Evolutionary conservation across 345 rosid genomes (phyloP), one percentile per base, ranked within the genome.

Genomic region (Lepidium didymum): DNA sequence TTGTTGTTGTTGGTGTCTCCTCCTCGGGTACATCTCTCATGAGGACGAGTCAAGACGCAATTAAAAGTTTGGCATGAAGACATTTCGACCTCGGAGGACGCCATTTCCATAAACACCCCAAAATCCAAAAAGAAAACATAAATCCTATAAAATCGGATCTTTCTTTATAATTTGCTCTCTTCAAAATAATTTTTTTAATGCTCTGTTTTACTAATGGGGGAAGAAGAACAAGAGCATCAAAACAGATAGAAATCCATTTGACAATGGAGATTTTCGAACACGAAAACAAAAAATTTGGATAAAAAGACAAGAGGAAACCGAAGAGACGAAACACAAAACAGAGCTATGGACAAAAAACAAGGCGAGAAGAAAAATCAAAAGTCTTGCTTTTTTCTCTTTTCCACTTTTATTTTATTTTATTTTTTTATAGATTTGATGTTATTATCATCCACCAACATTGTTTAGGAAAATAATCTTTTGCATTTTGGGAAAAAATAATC

Each of bases 31-130:
- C 77, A 73, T 50, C 75, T 70, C 23, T 88, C 81, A 19, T 69
- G 85, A 37, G 87, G 69, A 65, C 67, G 69, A 73, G 63, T 81
- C 56, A 89, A 72, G 10, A 85, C 83, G 60, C 87, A 79, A 42
- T 85, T 84, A 66, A 89, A 80, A 34, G 84, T 82, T 13, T 86
- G 53, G 27, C 92, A 82, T 1, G 96, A 76, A 29, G 73, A 82
- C 18, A 88, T 68, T 78, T 87, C 90, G 0, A 89, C 84, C 25
- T 86, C 85, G 2, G 87, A 87, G 27, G 85, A 87, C 11, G 88
- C 95, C 98, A 92, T 89, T 37, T 25, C 41, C n/a, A 63, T 71
- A 55, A 56, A 69, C 25, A 52, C 34, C 50, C 21, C 21, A 19
- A 29, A 68, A 51, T 33, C 6, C 21, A 19, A 19, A 19, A 19